Percentiles rank a stretch among this genome's conserved stretches.
Evolutionary conservation across 2,329 filamentous ascomycete species (phyloP).

Genomic region (Immersiporthe knoxdaviesiana): DNA sequence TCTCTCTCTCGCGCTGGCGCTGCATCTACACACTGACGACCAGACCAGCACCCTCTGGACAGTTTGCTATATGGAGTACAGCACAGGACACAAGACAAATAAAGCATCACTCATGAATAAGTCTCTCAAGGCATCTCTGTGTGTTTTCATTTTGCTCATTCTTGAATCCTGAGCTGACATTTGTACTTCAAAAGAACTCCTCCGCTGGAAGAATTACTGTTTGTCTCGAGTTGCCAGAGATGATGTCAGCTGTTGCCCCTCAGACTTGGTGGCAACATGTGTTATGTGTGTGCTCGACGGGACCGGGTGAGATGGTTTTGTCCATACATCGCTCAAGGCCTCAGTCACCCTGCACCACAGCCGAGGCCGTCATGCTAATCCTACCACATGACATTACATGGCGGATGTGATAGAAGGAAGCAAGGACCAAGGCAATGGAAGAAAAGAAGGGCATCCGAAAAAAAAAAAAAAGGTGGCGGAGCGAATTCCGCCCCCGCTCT

Average conservation of each 20-base stretch:
- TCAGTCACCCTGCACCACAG: not conserved
- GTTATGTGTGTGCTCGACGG: not conserved
- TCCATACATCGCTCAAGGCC: not conserved
- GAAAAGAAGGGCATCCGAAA: not conserved
- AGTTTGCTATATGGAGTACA: not conserved
- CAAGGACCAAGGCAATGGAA: too few relatives aligned
- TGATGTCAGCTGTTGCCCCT: not conserved
- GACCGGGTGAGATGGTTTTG: not conserved
- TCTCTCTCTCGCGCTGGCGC: too few relatives aligned
- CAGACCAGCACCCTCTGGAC: not conserved
- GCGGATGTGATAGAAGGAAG: not conserved
- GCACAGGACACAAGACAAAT: not conserved
- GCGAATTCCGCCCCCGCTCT: constrained; percentile 2
- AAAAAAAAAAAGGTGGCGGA: not conserved
- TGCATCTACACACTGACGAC: too few relatives aligned
- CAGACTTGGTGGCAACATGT: not conserved
- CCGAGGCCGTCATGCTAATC: not conserved
- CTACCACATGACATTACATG: not conserved
- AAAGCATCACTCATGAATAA: not conserved
- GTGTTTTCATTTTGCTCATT: not conserved
- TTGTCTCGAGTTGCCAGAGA: not conserved
- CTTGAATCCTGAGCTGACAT: not conserved
- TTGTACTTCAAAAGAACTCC: not conserved
- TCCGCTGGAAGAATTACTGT: not conserved
- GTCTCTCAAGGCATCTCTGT: too few relatives aligned